Base-by-base conservation (phyloP, 306 rosid species). In the Gillenia trifoliata region DNA sequence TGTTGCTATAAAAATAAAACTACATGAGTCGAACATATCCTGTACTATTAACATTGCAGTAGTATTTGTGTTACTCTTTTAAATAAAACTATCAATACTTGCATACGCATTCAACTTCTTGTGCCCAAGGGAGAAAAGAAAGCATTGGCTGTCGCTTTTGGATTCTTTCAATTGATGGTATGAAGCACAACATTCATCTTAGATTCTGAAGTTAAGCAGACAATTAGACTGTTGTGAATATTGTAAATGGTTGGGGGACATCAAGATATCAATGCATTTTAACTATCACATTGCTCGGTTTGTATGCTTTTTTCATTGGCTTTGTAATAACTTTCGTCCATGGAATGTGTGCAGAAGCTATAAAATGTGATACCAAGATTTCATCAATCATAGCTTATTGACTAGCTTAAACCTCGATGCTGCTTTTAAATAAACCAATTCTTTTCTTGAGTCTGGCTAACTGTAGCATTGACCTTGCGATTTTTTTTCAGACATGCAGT, bases 401-500 rank as follows among this genome's bases (percentile, higher is more conserved):
- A 22, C 15, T 3, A 15, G 12, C 52, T 67, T 17, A 45, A 29
- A 55, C 22, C 13, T 55, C 17, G 20, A 67, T 62, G 64, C 71
- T 26, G 54, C 19, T 41, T 69, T 23, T 66, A n/a, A 70, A 47
- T 29, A 4, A 28, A 64, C 28, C 36, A 54, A 60, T 40, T 36
- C 0, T 22, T 68, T 62, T 60, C 31, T 56, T 23, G 8, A 34
- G 31, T 81, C 8, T 31, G 61, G 29, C 55, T 50, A 28, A 40
- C 64, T 52, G 16, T 5, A 2, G 43, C 43, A 2, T 49, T 22
- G 11, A 62, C 30, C 68, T 68, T 16, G 29, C 20, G 56, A 0
- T 33, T 59, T 23, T 74, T 71, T 45, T 36, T 30, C 83, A 83
- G 86, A 72, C 38, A 38, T 52, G 25, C 41, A 62, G 64, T 71